Conservation (phyloP, 352 stramenopile species). For the Phytophthora pistaciae region DNA sequence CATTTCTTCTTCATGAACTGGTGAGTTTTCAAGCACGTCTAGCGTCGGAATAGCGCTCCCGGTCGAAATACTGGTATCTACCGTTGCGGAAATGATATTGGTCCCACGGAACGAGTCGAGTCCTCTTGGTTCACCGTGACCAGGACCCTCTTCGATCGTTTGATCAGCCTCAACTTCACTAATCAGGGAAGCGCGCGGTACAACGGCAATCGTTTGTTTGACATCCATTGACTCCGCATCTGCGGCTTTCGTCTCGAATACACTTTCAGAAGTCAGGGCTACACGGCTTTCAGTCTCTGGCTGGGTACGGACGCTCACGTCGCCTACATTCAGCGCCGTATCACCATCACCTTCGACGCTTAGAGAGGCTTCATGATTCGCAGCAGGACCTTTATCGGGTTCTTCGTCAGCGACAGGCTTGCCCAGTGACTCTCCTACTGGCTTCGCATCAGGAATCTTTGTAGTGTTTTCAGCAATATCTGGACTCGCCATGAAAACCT, state of each 20-base stretch:
- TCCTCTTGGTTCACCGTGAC: not conserved
- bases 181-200: not conserved
- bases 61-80: slow-evolving; percentile 2
- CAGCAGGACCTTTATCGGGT: not conserved
- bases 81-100: not conserved
- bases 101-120: not conserved
- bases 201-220: slow-evolving; percentile 7
- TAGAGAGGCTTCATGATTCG: not conserved
- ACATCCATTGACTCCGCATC: not conserved
- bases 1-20: not conserved
- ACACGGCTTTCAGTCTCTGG: not conserved
- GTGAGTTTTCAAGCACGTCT: slow-evolving; percentile 1
- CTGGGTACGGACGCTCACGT: not conserved
- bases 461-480: not conserved
- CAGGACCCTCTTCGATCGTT: not conserved
- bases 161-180: not conserved
- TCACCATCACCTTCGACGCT: not conserved
- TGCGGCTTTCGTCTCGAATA: slow-evolving; percentile 6
- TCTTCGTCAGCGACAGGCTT: not conserved
- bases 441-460: not conserved
- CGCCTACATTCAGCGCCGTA: not conserved
- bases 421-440: slow-evolving; percentile 3
- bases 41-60: not conserved
- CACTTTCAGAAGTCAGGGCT: not conserved
- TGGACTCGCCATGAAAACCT: not conserved